Evolutionary conservation across 805 yeast genomes (phyloP), one percentile per base, ranked within the genome.

Genomic region (Candida taoyuanica): DNA sequence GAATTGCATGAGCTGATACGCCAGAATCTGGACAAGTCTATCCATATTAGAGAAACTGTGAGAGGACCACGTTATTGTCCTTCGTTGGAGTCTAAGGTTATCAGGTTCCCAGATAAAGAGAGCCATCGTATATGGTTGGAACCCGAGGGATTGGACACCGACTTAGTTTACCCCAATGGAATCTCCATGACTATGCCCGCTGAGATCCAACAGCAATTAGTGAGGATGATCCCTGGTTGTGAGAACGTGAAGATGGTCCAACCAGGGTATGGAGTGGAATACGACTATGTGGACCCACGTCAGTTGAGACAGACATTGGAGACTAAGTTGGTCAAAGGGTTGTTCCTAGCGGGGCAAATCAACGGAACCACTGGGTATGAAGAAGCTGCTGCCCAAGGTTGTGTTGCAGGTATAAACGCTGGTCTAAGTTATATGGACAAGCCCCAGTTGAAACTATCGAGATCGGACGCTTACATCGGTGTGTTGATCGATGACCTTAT

Each of bases 331-430:
- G 77, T 93, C 3, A 63, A 70, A 9, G 97, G 97, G 0, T 62
- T 93, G 26, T 93, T 64, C 58, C 65, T 93, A 31, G 99, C 98
- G 0, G 99, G 99, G 2, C 99, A 93, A 60, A 93, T 93, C 29
- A 93, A 93, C 56, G 99, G 99, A 24, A 93, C 99, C 0, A 93
- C 99, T 0, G 99, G 99, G 0, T 93, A 93, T 53, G 99, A 93
- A 64, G 99, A 93, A 58, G 99, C 99, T 0, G 96, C 96, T 3
- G 84, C 98, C 0, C 98, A 93, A 55, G 99, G 99, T 1, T 71
- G 87, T 37, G 64, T 93, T 31, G 98, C 99, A 1, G 99, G 99
- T 8, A 81, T 89, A 28, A 93, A 93, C 59, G 97, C 98, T 0
- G 96, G 96, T 0, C 64, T 87, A 18, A 52, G 78, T 0, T 56